These are phyloP conservation scores for Pleurotus platypus DNA, from an alignment of 768 basidiomycete species.

Conservation along the genomic window DNA sequence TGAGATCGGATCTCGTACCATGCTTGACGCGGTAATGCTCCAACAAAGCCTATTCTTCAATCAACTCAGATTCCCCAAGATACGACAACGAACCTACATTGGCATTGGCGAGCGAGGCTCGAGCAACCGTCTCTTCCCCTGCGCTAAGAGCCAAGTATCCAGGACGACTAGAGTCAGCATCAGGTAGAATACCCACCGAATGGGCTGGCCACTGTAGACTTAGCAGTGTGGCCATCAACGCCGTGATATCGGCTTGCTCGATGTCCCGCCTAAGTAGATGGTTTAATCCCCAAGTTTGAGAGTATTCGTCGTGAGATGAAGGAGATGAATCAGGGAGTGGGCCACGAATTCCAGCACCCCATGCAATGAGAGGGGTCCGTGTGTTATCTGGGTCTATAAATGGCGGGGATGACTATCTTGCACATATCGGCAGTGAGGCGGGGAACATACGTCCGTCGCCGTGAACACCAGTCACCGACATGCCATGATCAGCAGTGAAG, in stretches of 20 bases:
- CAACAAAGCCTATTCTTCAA: conserved; percentile 46
- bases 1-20: conserved; percentile 36
- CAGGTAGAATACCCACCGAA: conserved; percentile 78
- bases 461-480: conserved; percentile 85
- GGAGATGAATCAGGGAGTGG: conserved; percentile 52
- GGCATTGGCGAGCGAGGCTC: conserved; percentile 60
- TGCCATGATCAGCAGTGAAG: conserved; percentile 88
- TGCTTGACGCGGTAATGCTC: conserved; percentile 80
- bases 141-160: conserved; percentile 51
- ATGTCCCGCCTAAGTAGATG: conserved; percentile 68
- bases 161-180: conserved; percentile 55
- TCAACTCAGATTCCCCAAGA: neutral
- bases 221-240: conserved; percentile 72
- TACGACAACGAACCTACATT: conserved; percentile 30
- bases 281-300: conserved; percentile 55
- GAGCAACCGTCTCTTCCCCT: conserved; percentile 50
- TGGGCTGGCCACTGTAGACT: conserved; percentile 81
- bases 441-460: conserved; percentile 70
- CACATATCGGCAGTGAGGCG: neutral
- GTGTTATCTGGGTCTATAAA: conserved; percentile 79
- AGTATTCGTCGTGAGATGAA: conserved; percentile 72
- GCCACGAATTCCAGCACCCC: conserved; percentile 71
- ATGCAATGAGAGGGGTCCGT: conserved; percentile 76
- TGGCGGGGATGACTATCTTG: neutral
- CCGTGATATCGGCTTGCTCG: conserved; percentile 79